Conservation (phyloP, 208 protist species). For the Leishmania major region DNA sequence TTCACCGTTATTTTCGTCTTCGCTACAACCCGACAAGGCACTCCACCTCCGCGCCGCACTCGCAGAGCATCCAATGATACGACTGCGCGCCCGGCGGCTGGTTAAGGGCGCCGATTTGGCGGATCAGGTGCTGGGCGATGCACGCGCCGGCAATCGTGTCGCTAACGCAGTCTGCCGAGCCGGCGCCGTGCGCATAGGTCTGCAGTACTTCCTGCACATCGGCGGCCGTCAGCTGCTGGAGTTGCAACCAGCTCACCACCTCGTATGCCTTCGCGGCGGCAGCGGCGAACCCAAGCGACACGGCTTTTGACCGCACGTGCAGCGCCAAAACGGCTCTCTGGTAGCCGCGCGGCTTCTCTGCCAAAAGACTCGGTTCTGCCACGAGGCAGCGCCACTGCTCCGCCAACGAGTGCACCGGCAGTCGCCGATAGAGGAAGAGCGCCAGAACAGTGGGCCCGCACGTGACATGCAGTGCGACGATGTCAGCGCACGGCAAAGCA, state of each 20-base stretch:
- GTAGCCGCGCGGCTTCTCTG: conserved; percentile 31
- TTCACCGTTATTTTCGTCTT: no score
- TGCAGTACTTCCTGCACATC: conserved; percentile 27
- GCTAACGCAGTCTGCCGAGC: conserved; percentile 20
- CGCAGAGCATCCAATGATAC: conserved; percentile 27
- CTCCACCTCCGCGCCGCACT: conserved; percentile 26
- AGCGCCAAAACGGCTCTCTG: conserved; percentile 40
- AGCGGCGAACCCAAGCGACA: conserved; percentile 11
- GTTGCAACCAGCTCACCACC: conserved; percentile 32
- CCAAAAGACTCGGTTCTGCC: conserved; percentile 22
- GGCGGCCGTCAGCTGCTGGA: conserved; percentile 30
- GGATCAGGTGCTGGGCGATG: conserved; percentile 52
- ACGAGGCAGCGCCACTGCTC: conserved; percentile 42
- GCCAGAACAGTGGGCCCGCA: conserved; percentile 24
- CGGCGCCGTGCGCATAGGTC: background rate
- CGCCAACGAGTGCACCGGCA: conserved; percentile 11
- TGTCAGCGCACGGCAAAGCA: conserved; percentile 6
- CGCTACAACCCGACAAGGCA: conserved; percentile 25
- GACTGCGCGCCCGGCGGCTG: conserved; percentile 15
- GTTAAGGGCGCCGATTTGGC: conserved; percentile 15
- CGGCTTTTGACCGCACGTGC: conserved; percentile 16
- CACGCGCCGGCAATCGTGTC: conserved; percentile 50
- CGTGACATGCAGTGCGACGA: conserved; percentile 22
- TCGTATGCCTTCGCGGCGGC: conserved; percentile 18
- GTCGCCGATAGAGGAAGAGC: conserved; percentile 36